These are phyloP conservation scores for Cystobasidium tubakii DNA, from an alignment of 768 basidiomycete species.

Conservation along the genomic window DNA sequence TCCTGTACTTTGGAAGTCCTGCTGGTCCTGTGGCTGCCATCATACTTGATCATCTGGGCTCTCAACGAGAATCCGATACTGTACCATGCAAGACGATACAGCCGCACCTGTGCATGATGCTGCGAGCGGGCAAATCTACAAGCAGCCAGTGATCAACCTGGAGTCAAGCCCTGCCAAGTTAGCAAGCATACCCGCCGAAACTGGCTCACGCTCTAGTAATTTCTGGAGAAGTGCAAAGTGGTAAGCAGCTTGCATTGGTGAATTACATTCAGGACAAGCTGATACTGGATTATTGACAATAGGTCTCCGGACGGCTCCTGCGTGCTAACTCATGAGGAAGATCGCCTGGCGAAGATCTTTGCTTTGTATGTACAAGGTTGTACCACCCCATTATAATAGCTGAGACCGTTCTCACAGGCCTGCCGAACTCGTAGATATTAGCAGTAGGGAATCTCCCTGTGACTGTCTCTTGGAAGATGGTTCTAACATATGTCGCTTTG, in stretches of 20 bases:
- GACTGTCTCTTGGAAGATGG: constrained; percentile 24
- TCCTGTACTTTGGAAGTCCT: no score
- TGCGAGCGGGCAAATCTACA: not conserved
- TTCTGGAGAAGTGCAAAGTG: constrained; percentile 60
- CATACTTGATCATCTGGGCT: no score
- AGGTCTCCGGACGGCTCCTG: constrained; percentile 74
- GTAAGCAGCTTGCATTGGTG: no score
- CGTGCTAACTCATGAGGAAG: constrained; percentile 65
- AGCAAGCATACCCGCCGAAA: constrained; percentile 45
- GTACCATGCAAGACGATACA: not conserved
- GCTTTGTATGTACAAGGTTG: constrained; percentile 51
- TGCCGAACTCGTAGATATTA: constrained; percentile 2
- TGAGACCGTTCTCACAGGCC: not conserved
- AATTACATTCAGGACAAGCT: not conserved
- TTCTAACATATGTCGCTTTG: not conserved
- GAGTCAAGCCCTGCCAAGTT: not conserved
- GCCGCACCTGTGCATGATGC: not conserved
- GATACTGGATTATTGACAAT: not conserved
- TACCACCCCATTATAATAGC: not conserved
- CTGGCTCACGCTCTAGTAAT: constrained; percentile 43
- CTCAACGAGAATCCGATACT: not conserved
- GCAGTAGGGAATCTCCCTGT: not conserved
- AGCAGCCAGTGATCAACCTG: not conserved
- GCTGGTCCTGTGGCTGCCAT: no score
- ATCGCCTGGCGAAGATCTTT: constrained; percentile 60